Evolutionary conservation across 805 yeast genomes (phyloP).

Genomic region (Starmerella khaoyaiensis): DNA sequence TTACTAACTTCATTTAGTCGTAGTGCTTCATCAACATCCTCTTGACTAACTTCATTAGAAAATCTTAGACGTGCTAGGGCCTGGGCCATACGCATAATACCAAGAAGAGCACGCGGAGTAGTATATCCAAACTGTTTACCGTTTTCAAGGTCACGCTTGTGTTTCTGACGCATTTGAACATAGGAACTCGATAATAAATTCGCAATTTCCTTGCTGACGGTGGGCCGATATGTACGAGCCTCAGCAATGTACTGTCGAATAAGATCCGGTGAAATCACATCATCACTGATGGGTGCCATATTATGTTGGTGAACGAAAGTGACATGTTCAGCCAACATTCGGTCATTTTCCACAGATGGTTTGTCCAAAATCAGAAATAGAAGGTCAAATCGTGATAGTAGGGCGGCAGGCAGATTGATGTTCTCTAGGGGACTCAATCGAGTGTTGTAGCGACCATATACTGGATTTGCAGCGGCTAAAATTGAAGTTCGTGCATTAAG

Average conservation of each 20-base stretch:
- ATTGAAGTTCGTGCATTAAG: slow-evolving; percentile 91
- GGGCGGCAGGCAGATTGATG: slow-evolving; percentile 91
- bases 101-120: slow-evolving; percentile 89
- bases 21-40: slow-evolving; percentile 92
- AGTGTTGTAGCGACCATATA: slow-evolving; percentile 89
- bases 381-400: slow-evolving; percentile 86
- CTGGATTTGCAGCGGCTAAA: slow-evolving; percentile 96
- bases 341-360: slow-evolving; percentile 69
- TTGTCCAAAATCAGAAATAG: slow-evolving; percentile 75
- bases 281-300: slow-evolving; percentile 60
- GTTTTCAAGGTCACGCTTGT: slow-evolving; percentile 51
- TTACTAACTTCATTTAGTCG: slow-evolving; percentile 79
- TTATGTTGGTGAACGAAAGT: slow-evolving; percentile 92
- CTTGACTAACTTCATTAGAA: slow-evolving; percentile 50
- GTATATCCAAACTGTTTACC: slow-evolving; percentile 72
- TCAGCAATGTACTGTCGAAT: slow-evolving; percentile 78
- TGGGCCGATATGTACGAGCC: slow-evolving; percentile 78
- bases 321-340: slow-evolving; percentile 81
- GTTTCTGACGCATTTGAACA: slow-evolving; percentile 84
- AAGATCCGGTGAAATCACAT: slow-evolving; percentile 63
- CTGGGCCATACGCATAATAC: slow-evolving; percentile 82
- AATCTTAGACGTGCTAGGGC: slow-evolving; percentile 87
- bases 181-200: slow-evolving; percentile 77
- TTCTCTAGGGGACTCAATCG: slow-evolving; percentile 83
- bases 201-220: slow-evolving; percentile 68